Evolutionary conservation across 2,329 filamentous ascomycete genomes (phyloP), one percentile per base, ranked within the genome.

Genomic region (Coniella lustricola): DNA sequence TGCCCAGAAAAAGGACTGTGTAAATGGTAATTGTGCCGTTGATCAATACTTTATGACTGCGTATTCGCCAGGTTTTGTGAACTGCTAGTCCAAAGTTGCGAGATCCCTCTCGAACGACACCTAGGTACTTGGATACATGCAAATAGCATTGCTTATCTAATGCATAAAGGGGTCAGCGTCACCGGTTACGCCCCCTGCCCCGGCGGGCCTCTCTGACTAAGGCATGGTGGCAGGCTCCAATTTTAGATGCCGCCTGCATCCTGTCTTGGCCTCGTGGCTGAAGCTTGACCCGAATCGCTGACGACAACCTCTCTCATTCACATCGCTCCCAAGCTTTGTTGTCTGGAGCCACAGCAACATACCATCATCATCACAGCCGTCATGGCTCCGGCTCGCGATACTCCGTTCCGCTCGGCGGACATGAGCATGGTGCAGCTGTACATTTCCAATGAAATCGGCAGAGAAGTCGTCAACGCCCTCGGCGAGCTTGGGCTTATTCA

Each of bases 371-470:
- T 37, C 54, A 53, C 51, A 48, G 57, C 54, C 64, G 69, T 57
- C 56, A 85, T 85, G 82, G 80, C 79, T 69, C 74, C 77, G 58
- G 71, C 74, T 67, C 73, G 88, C 73, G 90, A 97, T 74, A 95
- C 90, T 70, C 87, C 96, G 76, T 97, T 98, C 84, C 91, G 94
- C 80, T 98, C 93, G 67, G 88, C 90, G 87, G 88, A 96, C 71
- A 98, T 98, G 93, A 96, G 90, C 79, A 85, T 98, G 85, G 95
- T 95, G 64, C 93, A 98, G 83, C 85, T 98, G 64, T 98, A 97
- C 73, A 94, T 98, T 63, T 89, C 93, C 64, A 97, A 96, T 67
- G 93, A 98, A 77, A 97, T 98, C 60, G 91, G 93, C 60, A 84
- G 93, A 65, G 94, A 98, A 74, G 91, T 96, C 61, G 90, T 97